Conservation (phyloP, 768 basidiomycete genomes). For the Cystofilobasidium bisporidii region DNA sequence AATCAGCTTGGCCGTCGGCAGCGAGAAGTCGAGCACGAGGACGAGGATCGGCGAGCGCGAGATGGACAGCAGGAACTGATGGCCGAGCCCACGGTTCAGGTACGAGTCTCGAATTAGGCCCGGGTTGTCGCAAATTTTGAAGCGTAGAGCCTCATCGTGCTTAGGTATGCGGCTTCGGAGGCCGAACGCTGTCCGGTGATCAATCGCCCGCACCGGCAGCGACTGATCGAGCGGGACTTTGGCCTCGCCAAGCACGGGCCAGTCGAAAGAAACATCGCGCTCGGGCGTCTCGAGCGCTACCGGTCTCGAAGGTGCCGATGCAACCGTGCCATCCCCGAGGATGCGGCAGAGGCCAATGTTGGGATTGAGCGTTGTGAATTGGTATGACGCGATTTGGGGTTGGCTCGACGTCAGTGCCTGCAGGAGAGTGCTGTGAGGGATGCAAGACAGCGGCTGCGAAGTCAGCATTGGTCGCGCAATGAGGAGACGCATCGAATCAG, state of each 20-base stretch:
- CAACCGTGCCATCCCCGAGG: slow-evolving; percentile 23
- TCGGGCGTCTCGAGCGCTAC: slow-evolving; percentile 16
- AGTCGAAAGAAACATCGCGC: slow-evolving; percentile 10
- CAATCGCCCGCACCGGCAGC: slow-evolving; percentile 85
- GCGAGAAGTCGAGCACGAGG: slow-evolving; percentile 82
- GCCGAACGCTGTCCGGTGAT: slow-evolving; percentile 46
- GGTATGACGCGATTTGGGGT: slow-evolving; percentile 78
- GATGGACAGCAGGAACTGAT: slow-evolving; percentile 84
- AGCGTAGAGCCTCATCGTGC: slow-evolving; percentile 57
- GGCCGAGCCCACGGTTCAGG: slow-evolving; percentile 82
- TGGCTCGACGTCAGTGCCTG: slow-evolving; percentile 78
- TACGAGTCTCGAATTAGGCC: slow-evolving; percentile 78
- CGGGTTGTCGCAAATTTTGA: slow-evolving; percentile 95
- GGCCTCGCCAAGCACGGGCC: slow-evolving; percentile 10
- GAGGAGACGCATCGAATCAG: no score
- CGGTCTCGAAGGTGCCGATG: slow-evolving; percentile 16
- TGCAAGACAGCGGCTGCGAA: background rate
- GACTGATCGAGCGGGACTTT: slow-evolving; percentile 40
- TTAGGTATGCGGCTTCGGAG: background rate
- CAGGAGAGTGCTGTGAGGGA: slow-evolving; percentile 59
- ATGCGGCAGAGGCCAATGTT: slow-evolving; percentile 59
- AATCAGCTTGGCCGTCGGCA: slow-evolving; percentile 26
- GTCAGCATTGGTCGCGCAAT: no score
- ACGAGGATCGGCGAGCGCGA: slow-evolving; percentile 82
- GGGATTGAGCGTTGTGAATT: slow-evolving; percentile 92